Evolutionary conservation across 805 yeast genomes (phyloP).

Genomic region (Clavispora vitiphila): DNA sequence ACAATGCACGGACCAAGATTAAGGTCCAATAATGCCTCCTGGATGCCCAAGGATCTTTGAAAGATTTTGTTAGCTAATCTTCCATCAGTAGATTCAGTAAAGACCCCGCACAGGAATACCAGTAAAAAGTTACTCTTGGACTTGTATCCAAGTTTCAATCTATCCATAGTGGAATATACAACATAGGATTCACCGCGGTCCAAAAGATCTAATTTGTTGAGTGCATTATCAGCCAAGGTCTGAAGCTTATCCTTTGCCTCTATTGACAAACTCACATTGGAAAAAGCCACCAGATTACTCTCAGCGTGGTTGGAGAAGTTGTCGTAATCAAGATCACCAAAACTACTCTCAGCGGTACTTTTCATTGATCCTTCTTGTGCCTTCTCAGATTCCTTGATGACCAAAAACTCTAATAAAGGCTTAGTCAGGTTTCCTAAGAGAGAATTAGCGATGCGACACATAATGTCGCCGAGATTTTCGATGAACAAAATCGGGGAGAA

Average conservation of each 20-base stretch:
- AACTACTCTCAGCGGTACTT: slow-evolving; percentile 4
- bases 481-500: slow-evolving; percentile 33
- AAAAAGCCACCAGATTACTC: neutral
- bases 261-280: slow-evolving; percentile 15
- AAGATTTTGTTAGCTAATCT: slow-evolving; percentile 42
- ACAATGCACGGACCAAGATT: slow-evolving; percentile 47
- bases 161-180: slow-evolving; percentile 44
- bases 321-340: slow-evolving; percentile 20
- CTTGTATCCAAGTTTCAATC: slow-evolving; percentile 46
- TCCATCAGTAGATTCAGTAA: slow-evolving; percentile 41
- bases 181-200: slow-evolving; percentile 57
- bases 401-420: slow-evolving; percentile 25
- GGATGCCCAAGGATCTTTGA: slow-evolving; percentile 46
- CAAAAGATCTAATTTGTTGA: slow-evolving; percentile 39
- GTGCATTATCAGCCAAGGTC: slow-evolving; percentile 28
- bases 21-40: slow-evolving; percentile 49
- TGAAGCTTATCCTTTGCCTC: slow-evolving; percentile 23
- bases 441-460: slow-evolving; percentile 30
- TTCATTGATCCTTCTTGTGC: slow-evolving; percentile 7
- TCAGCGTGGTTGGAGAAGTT: neutral
- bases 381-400: slow-evolving; percentile 21
- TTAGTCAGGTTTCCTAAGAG: slow-evolving; percentile 20
- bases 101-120: slow-evolving; percentile 54
- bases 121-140: slow-evolving; percentile 56
- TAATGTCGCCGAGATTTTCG: slow-evolving; percentile 29